Evolutionary conservation across 2,329 filamentous ascomycete species (phyloP), one percentile per base, ranked within the genome.

Genomic region (Dactylonectria macrodidyma): DNA sequence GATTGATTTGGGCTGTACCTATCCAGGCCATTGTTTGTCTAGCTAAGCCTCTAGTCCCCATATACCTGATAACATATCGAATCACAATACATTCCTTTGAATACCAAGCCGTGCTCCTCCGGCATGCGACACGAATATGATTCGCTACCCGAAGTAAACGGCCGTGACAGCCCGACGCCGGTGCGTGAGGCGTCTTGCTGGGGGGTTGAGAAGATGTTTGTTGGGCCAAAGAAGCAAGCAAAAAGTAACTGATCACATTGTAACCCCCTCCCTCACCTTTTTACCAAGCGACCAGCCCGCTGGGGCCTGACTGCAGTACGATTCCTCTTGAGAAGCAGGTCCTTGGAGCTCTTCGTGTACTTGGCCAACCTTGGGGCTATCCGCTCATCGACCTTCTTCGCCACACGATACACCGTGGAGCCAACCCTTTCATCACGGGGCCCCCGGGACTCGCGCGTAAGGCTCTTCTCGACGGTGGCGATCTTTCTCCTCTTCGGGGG

Each of bases 331-430:
- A 89, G 70, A 34, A 90, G 77, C 26, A 78, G 71, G 62, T 85
- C 80, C 79, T 83, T 88, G 19, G 80, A 71, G 62, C 77, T 80
- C 63, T 79, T 78, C 8, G 85, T 76, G 38, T 83, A 72, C 78
- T 84, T 86, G 71, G 80, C 80, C 66, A 75, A 66, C 79, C 82
- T 85, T 26, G 88, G 88, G 59, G 87, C 84, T 70, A 89, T 78
- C 62, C 81, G 81, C 71, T 77, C 72, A 62, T 88, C 85, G n/a
- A 76, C 78, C 72, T 81, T 80, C 61, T 80, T 81, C 6, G 80
- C 78, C 68, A 89, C 84, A 22, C 88, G 81, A 73, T 87, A 90
- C 59, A 87, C 83, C 2, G 88, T 90, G 12, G 83, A 80, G 2
- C 87, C 88, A n/a, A 88, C 78, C 57, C 80, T 78, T 73, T 84